These are phyloP conservation scores for Ustilago crameri DNA, from an alignment of 1,284 basidiomycete species.

Conservation along the genomic window DNA sequence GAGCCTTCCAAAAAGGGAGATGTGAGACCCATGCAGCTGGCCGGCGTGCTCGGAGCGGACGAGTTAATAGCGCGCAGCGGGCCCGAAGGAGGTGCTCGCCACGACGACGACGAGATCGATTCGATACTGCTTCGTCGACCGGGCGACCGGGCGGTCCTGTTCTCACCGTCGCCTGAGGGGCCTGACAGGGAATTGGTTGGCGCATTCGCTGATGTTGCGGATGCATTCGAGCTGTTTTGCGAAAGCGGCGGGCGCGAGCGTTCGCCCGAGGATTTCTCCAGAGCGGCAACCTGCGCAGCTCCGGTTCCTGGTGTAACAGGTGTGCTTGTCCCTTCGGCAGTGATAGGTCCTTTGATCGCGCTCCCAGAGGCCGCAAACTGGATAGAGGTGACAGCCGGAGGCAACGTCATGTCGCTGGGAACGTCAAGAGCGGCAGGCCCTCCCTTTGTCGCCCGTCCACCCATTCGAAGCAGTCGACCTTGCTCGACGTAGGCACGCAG, in stretches of 20 bases:
- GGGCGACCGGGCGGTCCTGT: background rate
- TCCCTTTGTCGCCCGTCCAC: constrained; percentile 36
- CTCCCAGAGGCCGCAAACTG: constrained; percentile 21
- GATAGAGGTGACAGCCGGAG: constrained; percentile 38
- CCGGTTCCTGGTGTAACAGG: constrained; percentile 39
- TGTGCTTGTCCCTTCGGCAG: constrained; percentile 29
- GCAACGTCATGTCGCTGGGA: constrained; percentile 47
- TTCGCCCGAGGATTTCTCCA: constrained; percentile 44
- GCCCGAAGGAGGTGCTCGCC: constrained; percentile 38
- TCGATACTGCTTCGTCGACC: constrained; percentile 30
- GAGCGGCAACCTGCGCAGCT: constrained; percentile 39
- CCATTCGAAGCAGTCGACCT: constrained; percentile 57
- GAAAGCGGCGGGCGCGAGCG: constrained; percentile 20
- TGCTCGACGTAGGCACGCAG: constrained; percentile 66
- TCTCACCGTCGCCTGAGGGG: constrained; percentile 3
- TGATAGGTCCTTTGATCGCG: constrained; percentile 38
- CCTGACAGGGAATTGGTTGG: constrained; percentile 10
- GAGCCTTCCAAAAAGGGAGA: constrained; percentile 34
- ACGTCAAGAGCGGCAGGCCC: constrained; percentile 24
- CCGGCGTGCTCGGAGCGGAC: constrained; percentile 30
- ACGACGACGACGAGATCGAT: constrained; percentile 45
- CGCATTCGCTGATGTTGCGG: background rate
- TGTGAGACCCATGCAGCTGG: constrained; percentile 11
- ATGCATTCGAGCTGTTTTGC: constrained; percentile 27
- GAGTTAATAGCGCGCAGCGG: constrained; percentile 20